Base-by-base conservation (phyloP, 371 early-diverging fungal species). In the Sporodiniella umbellata region DNA sequence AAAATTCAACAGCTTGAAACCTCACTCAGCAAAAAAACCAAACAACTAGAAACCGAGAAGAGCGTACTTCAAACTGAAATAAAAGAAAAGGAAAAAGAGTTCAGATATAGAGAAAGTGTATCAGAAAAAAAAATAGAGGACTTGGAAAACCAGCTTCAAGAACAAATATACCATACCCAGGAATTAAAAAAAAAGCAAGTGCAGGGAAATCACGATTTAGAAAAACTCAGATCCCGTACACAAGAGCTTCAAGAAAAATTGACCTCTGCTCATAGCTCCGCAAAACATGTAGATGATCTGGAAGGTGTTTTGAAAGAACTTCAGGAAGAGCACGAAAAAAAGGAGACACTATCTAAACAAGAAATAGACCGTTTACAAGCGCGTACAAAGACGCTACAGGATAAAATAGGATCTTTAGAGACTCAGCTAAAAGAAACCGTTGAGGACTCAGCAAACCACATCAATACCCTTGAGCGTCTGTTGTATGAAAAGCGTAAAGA, bases 401-500 rank as follows among this genome's bases (percentile, higher is more conserved):
- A 37, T 8, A 37, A 37, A 37, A 18, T n/a, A 17, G 18, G 7
- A 2, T 11, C 17, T 11, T 11, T 37, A 14, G 38, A 37, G 17
- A 11, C 11, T 8, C 14, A 37, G 17, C 8, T 37, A 6, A 37
- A 37, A 40, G 40, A 40, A 21, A 43, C 44, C 5, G 11, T 25
- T 7, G 44, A 43, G 17, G 26, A 43, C 8, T 23, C 44, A 7
- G 24, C 5, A 24, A 43, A 43, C 28, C 23, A 25, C n/a, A n/a
- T 25, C 3, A 5, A 8, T 12, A 25, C 44, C 5, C 15, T 25
- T 12, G 44, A 43, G 25, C 44, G 44, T 25, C 25, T 43, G 11
- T 43, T 43, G n/a, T 12, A 43, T 24, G 44, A 43, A 26, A 43
- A 43, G 26, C 26, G 28, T 6, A 28, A 43, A 43, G 44, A 43